Percentiles rank a stretch among this genome's conserved stretches.
These are phyloP conservation scores for Aspergillus cristatus DNA, from an alignment of 495 filamentous ascomycete genomes.

Conservation along the genomic window DNA sequence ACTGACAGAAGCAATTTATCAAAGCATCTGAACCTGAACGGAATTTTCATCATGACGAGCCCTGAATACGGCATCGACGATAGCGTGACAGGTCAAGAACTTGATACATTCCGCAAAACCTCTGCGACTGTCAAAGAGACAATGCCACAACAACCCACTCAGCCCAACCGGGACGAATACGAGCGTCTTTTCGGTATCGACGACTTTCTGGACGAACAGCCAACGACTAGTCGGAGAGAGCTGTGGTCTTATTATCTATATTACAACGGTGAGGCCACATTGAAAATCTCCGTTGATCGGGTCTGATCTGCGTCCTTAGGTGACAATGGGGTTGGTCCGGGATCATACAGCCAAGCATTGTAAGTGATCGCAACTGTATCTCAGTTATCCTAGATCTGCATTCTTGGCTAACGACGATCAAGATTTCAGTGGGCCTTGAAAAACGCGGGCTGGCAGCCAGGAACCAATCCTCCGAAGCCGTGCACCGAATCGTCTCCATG, in stretches of 20 bases:
- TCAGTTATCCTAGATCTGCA: too few relatives aligned
- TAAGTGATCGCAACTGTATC: slow-evolving; percentile 7
- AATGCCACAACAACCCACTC: too few relatives aligned
- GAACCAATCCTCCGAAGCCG: slow-evolving; percentile 26
- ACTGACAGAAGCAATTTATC: too few relatives aligned
- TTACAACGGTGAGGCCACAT: slow-evolving; percentile 23
- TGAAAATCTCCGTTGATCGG: too few relatives aligned
- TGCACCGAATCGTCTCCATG: slow-evolving; percentile 36
- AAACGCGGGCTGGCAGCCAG: slow-evolving; percentile 33
- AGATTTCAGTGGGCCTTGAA: slow-evolving; percentile 42
- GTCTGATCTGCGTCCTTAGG: slow-evolving; percentile 10
- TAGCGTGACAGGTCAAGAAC: neutral
- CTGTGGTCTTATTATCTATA: slow-evolving; percentile 44
- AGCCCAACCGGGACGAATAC: slow-evolving; percentile 12
- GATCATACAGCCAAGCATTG: slow-evolving; percentile 38
- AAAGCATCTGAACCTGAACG: too few relatives aligned
- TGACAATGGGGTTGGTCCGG: slow-evolving; percentile 41
- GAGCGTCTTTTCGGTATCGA: slow-evolving; percentile 32
- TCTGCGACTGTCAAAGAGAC: too few relatives aligned
- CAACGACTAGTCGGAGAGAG: slow-evolving; percentile 38
- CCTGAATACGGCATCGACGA: too few relatives aligned
- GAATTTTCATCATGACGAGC: too few relatives aligned
- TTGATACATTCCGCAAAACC: neutral
- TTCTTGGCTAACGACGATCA: neutral
- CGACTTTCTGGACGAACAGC: slow-evolving; percentile 27